Evolutionary conservation across 495 filamentous ascomycete species (phyloP).

Genomic region (Hypoxylon fuscum): DNA sequence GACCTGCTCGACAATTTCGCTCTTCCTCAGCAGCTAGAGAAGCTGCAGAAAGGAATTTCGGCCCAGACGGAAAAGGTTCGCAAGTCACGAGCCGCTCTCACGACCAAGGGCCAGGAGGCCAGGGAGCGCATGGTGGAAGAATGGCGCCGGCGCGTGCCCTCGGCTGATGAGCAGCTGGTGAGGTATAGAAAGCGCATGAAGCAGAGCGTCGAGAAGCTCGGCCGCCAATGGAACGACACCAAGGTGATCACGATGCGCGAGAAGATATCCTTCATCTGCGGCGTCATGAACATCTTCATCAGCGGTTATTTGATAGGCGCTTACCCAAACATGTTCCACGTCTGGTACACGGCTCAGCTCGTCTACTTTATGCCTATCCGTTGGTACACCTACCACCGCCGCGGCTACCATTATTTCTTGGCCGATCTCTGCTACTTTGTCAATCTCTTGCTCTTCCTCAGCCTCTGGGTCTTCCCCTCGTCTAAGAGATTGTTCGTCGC

Average conservation of each 20-base stretch:
- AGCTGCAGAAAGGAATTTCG: slow-evolving; percentile 79
- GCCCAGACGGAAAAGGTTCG: slow-evolving; percentile 87
- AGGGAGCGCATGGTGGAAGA: slow-evolving; percentile 84
- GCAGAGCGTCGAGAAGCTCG: slow-evolving; percentile 84
- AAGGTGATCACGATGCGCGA: slow-evolving; percentile 88
- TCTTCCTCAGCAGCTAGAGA: slow-evolving; percentile 86
- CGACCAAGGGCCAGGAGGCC: slow-evolving; percentile 55
- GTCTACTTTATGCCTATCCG: slow-evolving; percentile 97
- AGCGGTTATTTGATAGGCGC: slow-evolving; percentile 93
- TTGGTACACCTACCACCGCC: slow-evolving; percentile 86
- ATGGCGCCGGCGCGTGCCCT: slow-evolving; percentile 81
- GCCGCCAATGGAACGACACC: slow-evolving; percentile 85
- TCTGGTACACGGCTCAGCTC: slow-evolving; percentile 89
- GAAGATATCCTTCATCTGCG: slow-evolving; percentile 95
- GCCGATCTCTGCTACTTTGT: slow-evolving; percentile 98
- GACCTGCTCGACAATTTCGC: slow-evolving; percentile 95
- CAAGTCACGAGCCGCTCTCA: slow-evolving; percentile 79
- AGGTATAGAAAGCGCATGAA: slow-evolving; percentile 90
- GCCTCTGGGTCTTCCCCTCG: slow-evolving; percentile 88
- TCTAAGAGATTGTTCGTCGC: slow-evolving; percentile 94
- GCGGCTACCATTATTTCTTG: slow-evolving; percentile 96
- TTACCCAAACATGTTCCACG: slow-evolving; percentile 83
- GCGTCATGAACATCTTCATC: slow-evolving; percentile 95
- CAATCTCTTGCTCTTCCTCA: slow-evolving; percentile 84
- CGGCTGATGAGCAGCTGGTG: slow-evolving; percentile 90